Conservation (phyloP, 2,329 filamentous ascomycete species). For the Ceratocystis cubensis region DNA sequence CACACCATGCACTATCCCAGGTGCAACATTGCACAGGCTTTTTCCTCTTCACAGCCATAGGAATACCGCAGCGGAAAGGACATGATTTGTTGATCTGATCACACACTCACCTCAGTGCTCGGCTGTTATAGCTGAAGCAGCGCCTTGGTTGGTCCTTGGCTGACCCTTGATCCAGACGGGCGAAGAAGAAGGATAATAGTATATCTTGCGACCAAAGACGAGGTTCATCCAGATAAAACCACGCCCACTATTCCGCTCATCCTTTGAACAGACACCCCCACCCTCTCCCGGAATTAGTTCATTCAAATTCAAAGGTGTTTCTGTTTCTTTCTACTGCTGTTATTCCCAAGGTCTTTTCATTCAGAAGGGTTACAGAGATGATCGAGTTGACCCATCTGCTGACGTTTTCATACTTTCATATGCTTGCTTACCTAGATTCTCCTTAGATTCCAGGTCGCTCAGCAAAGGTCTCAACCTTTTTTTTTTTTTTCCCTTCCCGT, state of each 20-base stretch:
- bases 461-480: not conserved
- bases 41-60: conserved; percentile 7
- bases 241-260: not conserved
- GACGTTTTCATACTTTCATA: not conserved
- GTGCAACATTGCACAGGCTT: conserved; percentile 7
- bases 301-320: not conserved
- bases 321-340: not conserved
- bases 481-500: conserved; percentile 7
- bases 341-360: not conserved
- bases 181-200: not conserved
- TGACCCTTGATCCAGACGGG: not conserved
- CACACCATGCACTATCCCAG: not conserved
- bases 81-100: conserved; percentile 10
- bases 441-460: not conserved
- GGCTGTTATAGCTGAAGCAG: conserved; percentile 4
- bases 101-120: conserved; percentile 2
- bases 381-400: conserved; percentile 1
- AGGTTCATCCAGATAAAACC: not conserved
- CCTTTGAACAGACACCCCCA: not conserved
- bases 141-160: not conserved
- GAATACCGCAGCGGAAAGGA: not conserved
- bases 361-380: conserved; percentile 5
- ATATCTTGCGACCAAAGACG: not conserved
- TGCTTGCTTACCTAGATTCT: not conserved
- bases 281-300: not conserved